These are phyloP conservation scores for Rhodotorula mucilaginosa DNA, from an alignment of 1,284 basidiomycete species.

Conservation along the genomic window DNA sequence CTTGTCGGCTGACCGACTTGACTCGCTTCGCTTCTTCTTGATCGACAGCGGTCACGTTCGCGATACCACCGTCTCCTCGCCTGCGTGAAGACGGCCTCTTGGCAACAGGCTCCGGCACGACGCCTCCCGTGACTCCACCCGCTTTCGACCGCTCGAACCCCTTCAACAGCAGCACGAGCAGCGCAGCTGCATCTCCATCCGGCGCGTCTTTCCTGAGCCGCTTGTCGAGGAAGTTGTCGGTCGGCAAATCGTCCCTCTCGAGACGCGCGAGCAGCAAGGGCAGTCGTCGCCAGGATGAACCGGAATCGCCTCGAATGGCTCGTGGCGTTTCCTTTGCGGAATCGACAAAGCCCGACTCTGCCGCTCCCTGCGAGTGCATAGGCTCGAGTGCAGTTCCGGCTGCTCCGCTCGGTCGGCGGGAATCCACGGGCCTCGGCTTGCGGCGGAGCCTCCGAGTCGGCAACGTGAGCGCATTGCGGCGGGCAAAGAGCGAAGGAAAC, in stretches of 20 bases:
- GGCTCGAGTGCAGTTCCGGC: not conserved
- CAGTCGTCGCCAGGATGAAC: constrained; percentile 11
- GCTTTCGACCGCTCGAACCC: constrained; percentile 5
- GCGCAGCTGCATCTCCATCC: not conserved
- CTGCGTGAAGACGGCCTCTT: not conserved
- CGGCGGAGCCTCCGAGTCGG: not conserved
- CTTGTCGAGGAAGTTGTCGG: constrained; percentile 22
- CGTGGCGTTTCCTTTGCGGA: not conserved
- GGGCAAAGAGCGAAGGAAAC: constrained; percentile 29
- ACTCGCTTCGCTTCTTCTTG: no score
- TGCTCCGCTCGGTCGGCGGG: constrained; percentile 6
- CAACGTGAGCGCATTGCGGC: constrained; percentile 6
- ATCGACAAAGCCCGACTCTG: not conserved
- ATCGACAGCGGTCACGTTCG: constrained; percentile 21
- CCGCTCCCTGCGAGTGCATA: not conserved
- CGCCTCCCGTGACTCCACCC: not conserved
- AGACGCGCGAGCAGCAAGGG: constrained; percentile 11
- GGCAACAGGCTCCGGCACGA: not conserved
- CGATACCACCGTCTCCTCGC: constrained; percentile 7
- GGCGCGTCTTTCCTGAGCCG: constrained; percentile 22
- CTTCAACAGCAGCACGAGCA: not conserved
- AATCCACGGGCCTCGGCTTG: not conserved
- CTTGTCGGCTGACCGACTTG: not conserved
- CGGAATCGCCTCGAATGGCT: not conserved
- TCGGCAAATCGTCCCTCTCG: constrained; percentile 26